Base-by-base conservation (phyloP, 129 eudicot genomes). In the Scalesia atractyloides region DNA sequence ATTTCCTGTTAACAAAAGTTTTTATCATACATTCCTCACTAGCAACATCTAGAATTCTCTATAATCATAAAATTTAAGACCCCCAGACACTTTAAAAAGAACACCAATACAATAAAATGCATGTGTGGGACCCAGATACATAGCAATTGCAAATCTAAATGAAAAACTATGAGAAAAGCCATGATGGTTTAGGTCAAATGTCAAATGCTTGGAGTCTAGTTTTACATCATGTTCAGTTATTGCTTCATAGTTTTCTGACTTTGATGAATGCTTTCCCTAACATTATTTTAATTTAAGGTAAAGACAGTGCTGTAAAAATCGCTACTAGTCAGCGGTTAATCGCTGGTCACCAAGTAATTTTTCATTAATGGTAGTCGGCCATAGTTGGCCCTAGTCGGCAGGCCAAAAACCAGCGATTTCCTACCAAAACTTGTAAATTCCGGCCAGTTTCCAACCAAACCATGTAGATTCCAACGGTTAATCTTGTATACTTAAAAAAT, bases 151-250 rank as follows among this genome's bases (percentile, higher is more conserved):
- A 30, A 30, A 30, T 30, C 3, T 30, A 53, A 12, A 41, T 12
- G 6, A 37, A 53, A 70, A 37, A 5, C 73, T 1, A 5, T 5
- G 19, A 51, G n/a, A 26, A 49, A 33, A 24, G 26, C 63, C 26
- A 0, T 34, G 53, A 47, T 48, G 4, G 4, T 69, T 30, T 30
- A 30, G 34, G 34, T 30, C 50, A 69, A 69, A 33, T 7, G 53
- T 69, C 61, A 68, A 50, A 68, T 30, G 73, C 63, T 51, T 69
- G 19, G 48, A 16, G 63, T 34, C 34, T 69, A 52, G 11, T 33
- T 26, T 18, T 70, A 70, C 53, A 70, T 39, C 50, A 37, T 54
- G 22, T 70, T 69, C 17, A 54, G 60, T 54, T 54, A 26, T 54
- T 18, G 26, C 60, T 17, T 2, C 30, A 53, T 18, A 7, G 13